These are phyloP conservation scores for Clonostachys chloroleuca DNA, from an alignment of 2,329 filamentous ascomycete genomes.

Conservation along the genomic window DNA sequence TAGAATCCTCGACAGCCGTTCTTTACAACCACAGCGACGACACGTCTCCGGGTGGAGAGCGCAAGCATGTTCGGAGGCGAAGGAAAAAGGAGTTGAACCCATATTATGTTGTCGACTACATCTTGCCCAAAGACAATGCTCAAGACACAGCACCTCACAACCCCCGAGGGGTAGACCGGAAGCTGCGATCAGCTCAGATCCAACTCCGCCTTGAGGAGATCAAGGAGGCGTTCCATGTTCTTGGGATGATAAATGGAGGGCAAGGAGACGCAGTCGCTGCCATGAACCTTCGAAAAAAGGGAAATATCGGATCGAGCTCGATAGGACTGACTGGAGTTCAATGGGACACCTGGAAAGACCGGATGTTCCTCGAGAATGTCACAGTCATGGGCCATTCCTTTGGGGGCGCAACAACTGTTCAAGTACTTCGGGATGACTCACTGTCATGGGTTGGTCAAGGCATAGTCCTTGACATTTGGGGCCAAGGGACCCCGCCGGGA, in stretches of 20 bases:
- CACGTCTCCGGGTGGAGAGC: slow-evolving; percentile 20
- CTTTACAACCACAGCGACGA: slow-evolving; percentile 12
- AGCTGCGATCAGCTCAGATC: slow-evolving; percentile 57
- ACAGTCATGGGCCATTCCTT: slow-evolving; percentile 65
- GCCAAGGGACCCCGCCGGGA: slow-evolving; percentile 37
- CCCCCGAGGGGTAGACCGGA: slow-evolving; percentile 52
- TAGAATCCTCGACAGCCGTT: slow-evolving; percentile 17
- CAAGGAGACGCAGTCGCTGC: slow-evolving; percentile 42
- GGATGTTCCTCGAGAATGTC: slow-evolving; percentile 51
- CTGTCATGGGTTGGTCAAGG: slow-evolving; percentile 56
- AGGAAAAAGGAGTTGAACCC: slow-evolving; percentile 18
- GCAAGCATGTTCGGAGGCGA: slow-evolving; percentile 4
- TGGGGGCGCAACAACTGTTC: slow-evolving; percentile 59
- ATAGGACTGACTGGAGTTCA: slow-evolving; percentile 48
- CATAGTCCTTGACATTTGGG: slow-evolving; percentile 65
- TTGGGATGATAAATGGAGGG: slow-evolving; percentile 50
- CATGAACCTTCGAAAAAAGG: slow-evolving; percentile 50
- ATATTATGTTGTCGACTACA: slow-evolving; percentile 53
- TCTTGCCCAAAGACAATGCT: slow-evolving; percentile 54
- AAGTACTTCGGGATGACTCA: slow-evolving; percentile 50
- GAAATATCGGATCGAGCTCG: slow-evolving; percentile 54
- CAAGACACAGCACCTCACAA: slow-evolving; percentile 49
- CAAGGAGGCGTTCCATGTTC: slow-evolving; percentile 54
- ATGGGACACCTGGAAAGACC: slow-evolving; percentile 52
- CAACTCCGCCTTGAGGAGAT: slow-evolving; percentile 60